phyloP scores from a whole-genome alignment of 2,329 filamentous ascomycete genomes.

The Metarhizium guizhouense region DNA sequence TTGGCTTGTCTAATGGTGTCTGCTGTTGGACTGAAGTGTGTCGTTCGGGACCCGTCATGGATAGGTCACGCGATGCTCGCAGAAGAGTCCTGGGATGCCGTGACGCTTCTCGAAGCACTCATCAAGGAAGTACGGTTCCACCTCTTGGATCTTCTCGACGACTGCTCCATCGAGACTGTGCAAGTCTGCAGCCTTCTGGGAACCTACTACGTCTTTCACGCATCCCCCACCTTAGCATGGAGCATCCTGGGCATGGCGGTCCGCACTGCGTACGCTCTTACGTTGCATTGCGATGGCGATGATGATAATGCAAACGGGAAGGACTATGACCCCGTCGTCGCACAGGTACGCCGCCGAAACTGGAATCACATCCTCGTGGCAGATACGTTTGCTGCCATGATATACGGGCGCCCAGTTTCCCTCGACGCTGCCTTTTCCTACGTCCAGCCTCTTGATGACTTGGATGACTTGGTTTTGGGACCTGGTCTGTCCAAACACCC shows the following conservation, averaged over 20 bases:
- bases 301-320: constrained; percentile 1
- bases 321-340: constrained; percentile 2
- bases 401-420: constrained; percentile 19
- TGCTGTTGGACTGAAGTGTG: constrained; percentile 10
- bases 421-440: constrained; percentile 17
- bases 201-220: constrained; percentile 3
- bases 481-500: constrained; percentile 1
- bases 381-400: constrained; percentile 20
- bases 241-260: constrained; percentile 8
- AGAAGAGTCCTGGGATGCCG: background rate
- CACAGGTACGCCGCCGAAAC: constrained; percentile 18
- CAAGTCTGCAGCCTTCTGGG: constrained; percentile 4
- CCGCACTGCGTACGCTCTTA: constrained; percentile 10
- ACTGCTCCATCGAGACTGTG: constrained; percentile 4
- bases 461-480: constrained; percentile 14
- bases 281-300: constrained; percentile 9
- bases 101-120: background rate
- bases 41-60: constrained; percentile 10
- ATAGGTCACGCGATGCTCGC: constrained; percentile 8
- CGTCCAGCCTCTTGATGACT: constrained; percentile 14
- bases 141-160: constrained; percentile 4
- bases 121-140: constrained; percentile 2
- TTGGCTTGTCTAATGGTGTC: constrained; percentile 7
- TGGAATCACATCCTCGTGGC: constrained; percentile 20
- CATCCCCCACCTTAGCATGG: constrained; percentile 3